Base-by-base conservation (phyloP, 768 basidiomycete genomes). In the Hemileccinum impolitum region DNA sequence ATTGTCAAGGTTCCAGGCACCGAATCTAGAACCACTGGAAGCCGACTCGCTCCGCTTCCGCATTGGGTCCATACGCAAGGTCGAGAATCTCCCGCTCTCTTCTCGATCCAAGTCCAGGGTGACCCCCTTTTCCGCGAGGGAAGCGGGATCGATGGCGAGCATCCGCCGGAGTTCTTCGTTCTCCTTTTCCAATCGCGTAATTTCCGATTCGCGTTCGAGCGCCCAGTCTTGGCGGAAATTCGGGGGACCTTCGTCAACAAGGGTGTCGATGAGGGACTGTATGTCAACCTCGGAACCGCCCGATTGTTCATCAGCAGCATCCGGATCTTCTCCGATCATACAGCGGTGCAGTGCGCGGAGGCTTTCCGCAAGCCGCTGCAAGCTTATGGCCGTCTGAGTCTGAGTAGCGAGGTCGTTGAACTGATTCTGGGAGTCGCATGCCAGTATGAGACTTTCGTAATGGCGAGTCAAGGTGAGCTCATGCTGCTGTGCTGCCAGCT, bases 401-500 rank as follows among this genome's bases (percentile, higher is more conserved):
- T 82, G 78, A 34, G 75, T 72, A 30, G 78, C 71, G 18, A 85
- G 74, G 63, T 86, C 82, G 35, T 72, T 66, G 46, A 80, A 76
- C 46, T 77, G 66, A 37, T 68, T 71, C 26, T 82, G 79, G 14
- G 74, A 75, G 56, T 86, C 86, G 38, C 81, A 84, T 3, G 81
- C 70, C 25, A 79, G 72, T 26, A 97, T 79, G 10, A 97, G 77
- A 11, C 76, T 71, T 63, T 97, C 94, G 67, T 98, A 98, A 64
- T 98, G 94, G 43, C 86, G 82, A 43, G 87, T 87, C 13, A 97
- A 72, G 0, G 87, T 88, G 10, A 87, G 75, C 60, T 96, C 91
- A 61, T 97, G 92, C 53, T 87, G 86, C 61, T 94, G 90, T 0
- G 93, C 88, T n/a, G 94, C 90, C 53, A 87, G 71, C 94, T 97